Evolutionary conservation across 129 eudicot species (phyloP), one percentile per base, ranked within the genome.

Genomic region (Pseudognaphalium luteoalbum): DNA sequence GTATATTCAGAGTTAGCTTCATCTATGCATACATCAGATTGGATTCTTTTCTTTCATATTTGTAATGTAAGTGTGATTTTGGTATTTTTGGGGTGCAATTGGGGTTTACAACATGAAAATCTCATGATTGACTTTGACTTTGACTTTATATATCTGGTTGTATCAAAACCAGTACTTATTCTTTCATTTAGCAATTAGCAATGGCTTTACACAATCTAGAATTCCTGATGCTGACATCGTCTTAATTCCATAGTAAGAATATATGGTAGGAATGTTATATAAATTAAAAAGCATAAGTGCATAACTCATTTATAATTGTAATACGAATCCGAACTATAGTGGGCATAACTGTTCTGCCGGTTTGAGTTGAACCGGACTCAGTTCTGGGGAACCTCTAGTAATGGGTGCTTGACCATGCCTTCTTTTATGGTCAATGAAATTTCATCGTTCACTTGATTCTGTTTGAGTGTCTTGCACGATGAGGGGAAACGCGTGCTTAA

Each of bases 11-110:
- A 65, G 66, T 71, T 75, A 56, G 44, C 80, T 79, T 68, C 85
- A 71, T 66, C 52, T 66, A 60, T 72, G 81, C 69, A 52, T 73
- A 74, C 80, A 72, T 67, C 11, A 35, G 22, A 41, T 35, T 21
- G 80, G 76, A 80, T 82, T 75, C 19, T 79, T 78, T 76, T 74
- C 39, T 78, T 82, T 78, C 61, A 73, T 39, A 56, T 75, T 60
- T 67, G 67, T 66, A 82, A 80, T 67, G 75, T 50, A 82, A 80
- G 84, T 76, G 82, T 80, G 84, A 61, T 56, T 76, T 76, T 76
- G 39, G 39, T 20, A 42, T 77, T 20, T 71, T 34, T 9, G 9
- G 51, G 66, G 66, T 59, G 76, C 63, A 78, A 82, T 79, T 73
- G 80, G 70, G 64, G 64, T 75, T 73, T 74, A 59, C 66, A 67